Base-by-base conservation (phyloP, 768 basidiomycete genomes). In the Coprinellus micaceus region DNA sequence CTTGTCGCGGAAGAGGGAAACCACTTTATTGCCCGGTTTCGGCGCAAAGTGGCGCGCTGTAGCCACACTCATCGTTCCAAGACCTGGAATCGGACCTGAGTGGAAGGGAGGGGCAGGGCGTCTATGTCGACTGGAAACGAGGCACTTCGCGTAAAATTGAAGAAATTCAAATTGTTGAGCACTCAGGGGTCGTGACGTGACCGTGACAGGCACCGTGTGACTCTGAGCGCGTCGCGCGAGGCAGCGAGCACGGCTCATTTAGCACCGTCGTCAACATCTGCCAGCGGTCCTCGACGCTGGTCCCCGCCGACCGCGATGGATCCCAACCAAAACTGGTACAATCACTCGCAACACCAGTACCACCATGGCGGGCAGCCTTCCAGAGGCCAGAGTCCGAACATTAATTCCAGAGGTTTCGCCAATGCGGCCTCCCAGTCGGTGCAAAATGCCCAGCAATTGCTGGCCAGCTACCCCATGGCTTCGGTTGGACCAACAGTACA, bases 401-500 rank as follows among this genome's bases (percentile, higher is more conserved):
- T 50, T 44, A 61, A 55, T 59, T 52, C 49, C 53, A 58, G 53
- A 53, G 58, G 48, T 59, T 59, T 52, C 58, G 56, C 40, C 50
- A 56, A 59, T 47, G 63, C 65, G 39, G 67, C 69, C 10, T 63
- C 76, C 33, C 79, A 84, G 66, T 74, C 84, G 4, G 84, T 84
- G 3, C 84, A 88, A 49, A 83, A 84, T 67, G 84, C 87, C 2
- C 88, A 89, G 59, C 71, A 79, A 52, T 69, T 91, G 24, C 76
- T 89, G 45, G 80, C 82, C 3, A 74, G 80, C 30, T 91, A 89
- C 67, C 87, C 90, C 37, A 78, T 86, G 63, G 86, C 86, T 37
- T 90, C 89, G 57, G 84, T 86, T 25, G 88, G 85, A 3, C 88
- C 89, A n/a, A 81, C 88, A 7, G 77, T 82, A 36, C 89, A 91